phyloP scores from a whole-genome alignment of 306 rosid species.

The Dicorynia guianensis region DNA sequence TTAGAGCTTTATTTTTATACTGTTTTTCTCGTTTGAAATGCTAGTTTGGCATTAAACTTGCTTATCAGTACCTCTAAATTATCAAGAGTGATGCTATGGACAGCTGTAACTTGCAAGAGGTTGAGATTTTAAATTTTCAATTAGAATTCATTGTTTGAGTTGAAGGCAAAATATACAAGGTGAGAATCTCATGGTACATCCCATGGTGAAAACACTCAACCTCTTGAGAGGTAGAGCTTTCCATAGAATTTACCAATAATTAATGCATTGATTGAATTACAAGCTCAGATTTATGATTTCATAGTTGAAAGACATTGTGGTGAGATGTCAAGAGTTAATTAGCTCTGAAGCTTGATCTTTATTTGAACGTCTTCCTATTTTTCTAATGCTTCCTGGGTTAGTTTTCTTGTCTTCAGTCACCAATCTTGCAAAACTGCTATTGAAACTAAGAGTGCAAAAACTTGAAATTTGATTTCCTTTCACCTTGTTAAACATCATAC shows the following conservation, averaged over 20 bases:
- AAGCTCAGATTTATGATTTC: too few relatives aligned
- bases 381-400: neutral
- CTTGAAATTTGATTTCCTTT: conserved; percentile 7
- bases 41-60: neutral
- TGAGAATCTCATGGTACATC: too few relatives aligned
- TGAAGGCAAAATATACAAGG: too few relatives aligned
- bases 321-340: neutral
- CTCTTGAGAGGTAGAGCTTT: too few relatives aligned
- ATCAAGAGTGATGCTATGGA: neutral
- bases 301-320: neutral
- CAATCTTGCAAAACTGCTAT: neutral
- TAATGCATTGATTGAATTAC: too few relatives aligned
- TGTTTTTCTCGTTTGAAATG: neutral
- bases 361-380: neutral
- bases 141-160: too few relatives aligned
- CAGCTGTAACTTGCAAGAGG: too few relatives aligned
- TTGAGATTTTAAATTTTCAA: too few relatives aligned
- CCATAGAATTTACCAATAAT: too few relatives aligned
- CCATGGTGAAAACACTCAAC: too few relatives aligned
- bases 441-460: neutral
- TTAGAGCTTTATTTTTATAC: too few relatives aligned
- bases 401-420: neutral
- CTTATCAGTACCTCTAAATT: neutral
- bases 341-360: neutral
- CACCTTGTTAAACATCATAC: neutral